A percentile compares a stretch with the other conserved stretches of the same genome.
These are phyloP conservation scores for Monilinia laxa DNA, from an alignment of 2,329 filamentous ascomycete species.

Conservation along the genomic window DNA sequence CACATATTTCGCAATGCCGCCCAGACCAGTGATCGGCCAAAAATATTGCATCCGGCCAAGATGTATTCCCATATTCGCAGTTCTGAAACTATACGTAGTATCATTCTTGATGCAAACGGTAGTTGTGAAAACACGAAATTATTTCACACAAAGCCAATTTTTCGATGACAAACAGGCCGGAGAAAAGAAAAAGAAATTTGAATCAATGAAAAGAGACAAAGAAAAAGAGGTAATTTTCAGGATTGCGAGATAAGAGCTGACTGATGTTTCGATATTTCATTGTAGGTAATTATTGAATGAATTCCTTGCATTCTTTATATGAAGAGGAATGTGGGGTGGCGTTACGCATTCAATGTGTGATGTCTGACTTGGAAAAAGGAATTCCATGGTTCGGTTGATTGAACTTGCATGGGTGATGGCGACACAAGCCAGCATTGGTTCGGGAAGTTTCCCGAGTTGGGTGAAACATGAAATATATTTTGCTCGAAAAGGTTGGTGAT, in stretches of 20 bases:
- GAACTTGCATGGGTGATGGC: background rate
- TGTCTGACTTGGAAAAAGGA: background rate
- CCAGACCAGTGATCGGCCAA: conserved; percentile 18
- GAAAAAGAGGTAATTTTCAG: conserved; percentile 10
- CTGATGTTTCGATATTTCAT: conserved; percentile 4
- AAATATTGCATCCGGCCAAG: conserved; percentile 5
- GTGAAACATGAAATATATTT: conserved; percentile 1
- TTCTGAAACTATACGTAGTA: conserved; percentile 10
- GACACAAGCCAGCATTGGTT: background rate
- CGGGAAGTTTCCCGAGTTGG: background rate
- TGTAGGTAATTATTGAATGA: background rate
- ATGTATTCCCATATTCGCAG: conserved; percentile 6
- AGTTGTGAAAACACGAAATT: background rate
- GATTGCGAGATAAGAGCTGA: conserved; percentile 7
- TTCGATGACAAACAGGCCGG: background rate
- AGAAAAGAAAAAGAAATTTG: background rate
- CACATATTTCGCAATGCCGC: conserved; percentile 15
- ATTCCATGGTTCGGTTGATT: conserved; percentile 10
- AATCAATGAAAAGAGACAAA: background rate
- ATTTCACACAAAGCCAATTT: background rate
- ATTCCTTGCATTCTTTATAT: background rate
- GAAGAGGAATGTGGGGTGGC: conserved; percentile 8
- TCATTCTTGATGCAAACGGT: conserved; percentile 23
- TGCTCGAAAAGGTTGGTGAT: background rate
- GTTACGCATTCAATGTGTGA: background rate